Percentiles rank a stretch among this genome's conserved stretches.
These are phyloP conservation scores for Boletus tomentosulus DNA, from an alignment of 768 basidiomycete species.

Conservation along the genomic window DNA sequence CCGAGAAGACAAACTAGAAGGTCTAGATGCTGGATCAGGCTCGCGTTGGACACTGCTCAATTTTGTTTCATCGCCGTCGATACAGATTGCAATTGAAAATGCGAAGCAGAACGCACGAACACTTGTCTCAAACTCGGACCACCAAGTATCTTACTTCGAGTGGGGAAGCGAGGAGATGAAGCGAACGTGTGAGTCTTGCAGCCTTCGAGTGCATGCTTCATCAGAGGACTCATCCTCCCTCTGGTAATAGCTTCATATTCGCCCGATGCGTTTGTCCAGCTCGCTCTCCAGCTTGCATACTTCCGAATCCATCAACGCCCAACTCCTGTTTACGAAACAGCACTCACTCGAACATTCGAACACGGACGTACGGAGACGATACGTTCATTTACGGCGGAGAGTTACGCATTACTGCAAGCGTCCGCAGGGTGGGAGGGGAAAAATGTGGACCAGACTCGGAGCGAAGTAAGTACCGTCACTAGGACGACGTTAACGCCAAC, in stretches of 20 bases:
- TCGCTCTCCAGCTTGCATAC: constrained; percentile 90
- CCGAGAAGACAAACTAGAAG: constrained; percentile 1
- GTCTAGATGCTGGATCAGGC: constrained; percentile 8
- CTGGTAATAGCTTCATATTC: constrained; percentile 42
- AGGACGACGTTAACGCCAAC: background rate
- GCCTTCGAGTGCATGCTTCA: background rate
- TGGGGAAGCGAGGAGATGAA: constrained; percentile 91
- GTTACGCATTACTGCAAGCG: constrained; percentile 50
- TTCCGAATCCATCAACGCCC: constrained; percentile 70
- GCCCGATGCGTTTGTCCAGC: constrained; percentile 87
- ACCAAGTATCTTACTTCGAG: constrained; percentile 77
- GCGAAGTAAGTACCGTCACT: constrained; percentile 10
- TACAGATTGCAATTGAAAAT: constrained; percentile 50
- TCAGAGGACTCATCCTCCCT: background rate
- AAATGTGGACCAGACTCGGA: background rate
- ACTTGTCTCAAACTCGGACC: constrained; percentile 77
- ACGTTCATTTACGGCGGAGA: constrained; percentile 67
- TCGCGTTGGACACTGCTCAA: constrained; percentile 60
- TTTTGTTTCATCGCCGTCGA: constrained; percentile 65
- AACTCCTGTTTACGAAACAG: constrained; percentile 92
- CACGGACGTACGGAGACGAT: constrained; percentile 91
- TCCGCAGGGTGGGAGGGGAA: constrained; percentile 18
- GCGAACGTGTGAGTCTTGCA: constrained; percentile 48
- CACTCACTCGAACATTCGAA: constrained; percentile 80
- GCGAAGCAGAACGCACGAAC: constrained; percentile 54